Percentiles rank a stretch among this genome's conserved stretches.
phyloP scores from a whole-genome alignment of 2,329 filamentous ascomycete genomes.

The Xylogone sp. region DNA sequence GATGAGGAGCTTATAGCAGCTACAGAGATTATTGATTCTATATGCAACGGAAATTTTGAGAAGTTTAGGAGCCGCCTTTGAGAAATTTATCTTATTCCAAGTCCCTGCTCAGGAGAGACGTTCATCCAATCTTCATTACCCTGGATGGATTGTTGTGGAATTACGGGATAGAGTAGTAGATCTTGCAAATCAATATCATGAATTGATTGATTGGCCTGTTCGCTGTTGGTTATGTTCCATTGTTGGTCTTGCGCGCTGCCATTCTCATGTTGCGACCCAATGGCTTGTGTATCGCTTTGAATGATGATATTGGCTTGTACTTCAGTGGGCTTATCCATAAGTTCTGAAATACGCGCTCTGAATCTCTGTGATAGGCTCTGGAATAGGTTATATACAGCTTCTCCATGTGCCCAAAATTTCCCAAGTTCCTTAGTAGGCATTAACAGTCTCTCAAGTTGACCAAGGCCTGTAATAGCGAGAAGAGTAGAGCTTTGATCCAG shows the following conservation, averaged over 20 bases:
- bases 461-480: slow-evolving; percentile 3
- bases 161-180: background rate
- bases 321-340: background rate
- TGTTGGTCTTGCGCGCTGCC: background rate
- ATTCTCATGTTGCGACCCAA: background rate
- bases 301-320: background rate
- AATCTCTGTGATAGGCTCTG: background rate
- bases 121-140: background rate
- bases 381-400: slow-evolving; percentile 6
- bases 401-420: slow-evolving; percentile 6
- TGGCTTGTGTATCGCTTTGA: background rate
- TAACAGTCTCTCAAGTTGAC: slow-evolving; percentile 4
- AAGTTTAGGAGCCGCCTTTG: background rate
- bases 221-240: background rate
- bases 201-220: background rate
- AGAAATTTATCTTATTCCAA: background rate
- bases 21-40: slow-evolving; percentile 21
- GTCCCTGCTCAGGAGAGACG: background rate
- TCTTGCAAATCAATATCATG: background rate
- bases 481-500: background rate
- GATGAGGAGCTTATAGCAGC: slow-evolving; percentile 24
- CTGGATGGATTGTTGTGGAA: background rate
- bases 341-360: background rate
- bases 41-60: background rate
- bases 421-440: slow-evolving; percentile 3